Evolutionary conservation across 1,139 yeast species (phyloP), one percentile per base, ranked within the genome.

Genomic region (Lodderomyces metapsilosis): DNA sequence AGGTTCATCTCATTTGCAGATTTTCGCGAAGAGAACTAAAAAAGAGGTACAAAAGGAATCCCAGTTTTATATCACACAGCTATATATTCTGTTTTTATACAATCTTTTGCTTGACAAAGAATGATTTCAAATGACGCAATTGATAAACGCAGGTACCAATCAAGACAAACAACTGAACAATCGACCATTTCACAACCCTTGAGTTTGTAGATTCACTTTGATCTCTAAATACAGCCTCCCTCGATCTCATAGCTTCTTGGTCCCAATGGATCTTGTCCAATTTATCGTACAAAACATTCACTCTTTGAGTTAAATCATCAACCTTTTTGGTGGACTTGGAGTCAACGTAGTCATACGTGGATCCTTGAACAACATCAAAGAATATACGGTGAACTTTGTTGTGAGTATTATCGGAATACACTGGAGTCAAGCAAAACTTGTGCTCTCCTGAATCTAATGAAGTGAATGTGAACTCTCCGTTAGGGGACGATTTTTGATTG

Each of bases 71-170:
- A n/a, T n/a, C n/a, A n/a, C n/a, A n/a, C n/a, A n/a, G n/a, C n/a
- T n/a, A n/a, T 16, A 16, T n/a, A 8, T 24, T 34, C 32, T 18
- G n/a, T 35, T 23, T 32, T 53, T 60, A 72, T 25, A 73, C 77
- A 53, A 73, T 71, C 59, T 73, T 73, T 58, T 73, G 78, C 59
- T 73, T 73, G 48, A 72, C 77, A 46, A 73, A 73, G 66, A 73
- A 73, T 36, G 74, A 55, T 70, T 71, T 72, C 69, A 73, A 72
- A 57, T 72, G 78, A 44, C 68, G 68, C 57, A 73, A 67, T 56
- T 73, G 78, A 61, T 71, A 73, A 45, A 67, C 61, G 55, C 78
- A 72, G 24, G 78, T 71, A 41, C 75, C 76, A 32, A 70, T 58
- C 61, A 73, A 70, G 11, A 73, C 78, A 27, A 69, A 17, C 49